phyloP scores from a whole-genome alignment of 108 stramenopile genomes.

The Skeletonema tropicum region DNA sequence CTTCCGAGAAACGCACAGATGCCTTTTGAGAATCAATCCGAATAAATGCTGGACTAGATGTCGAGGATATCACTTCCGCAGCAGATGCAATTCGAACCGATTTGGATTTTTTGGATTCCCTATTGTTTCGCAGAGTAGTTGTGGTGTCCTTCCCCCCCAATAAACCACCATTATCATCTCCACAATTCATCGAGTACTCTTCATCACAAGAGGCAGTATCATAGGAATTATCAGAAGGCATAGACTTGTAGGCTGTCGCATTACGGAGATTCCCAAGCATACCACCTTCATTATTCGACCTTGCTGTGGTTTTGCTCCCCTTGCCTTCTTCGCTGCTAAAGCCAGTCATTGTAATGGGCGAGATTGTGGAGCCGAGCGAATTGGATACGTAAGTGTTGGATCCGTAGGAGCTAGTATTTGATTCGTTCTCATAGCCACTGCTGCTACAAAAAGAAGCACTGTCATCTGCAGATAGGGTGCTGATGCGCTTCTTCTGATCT shows the following conservation, averaged over 20 bases:
- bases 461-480: slow-evolving; percentile 3
- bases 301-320: not conserved
- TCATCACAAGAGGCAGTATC: slow-evolving; percentile 17
- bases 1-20: slow-evolving; percentile 4
- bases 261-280: slow-evolving; percentile 20
- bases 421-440: slow-evolving; percentile 38
- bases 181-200: slow-evolving; percentile 21
- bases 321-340: slow-evolving; percentile 8
- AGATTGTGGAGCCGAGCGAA: slow-evolving; percentile 12
- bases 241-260: slow-evolving; percentile 1
- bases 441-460: slow-evolving; percentile 18
- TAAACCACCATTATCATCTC: not conserved
- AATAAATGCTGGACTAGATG: not conserved
- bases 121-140: not conserved
- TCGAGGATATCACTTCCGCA: slow-evolving; percentile 1
- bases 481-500: not conserved
- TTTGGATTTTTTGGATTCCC: not conserved
- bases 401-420: slow-evolving; percentile 31
- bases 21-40: not conserved
- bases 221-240: not conserved
- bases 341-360: slow-evolving; percentile 35
- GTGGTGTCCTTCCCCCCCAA: slow-evolving; percentile 1
- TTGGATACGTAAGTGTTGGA: slow-evolving; percentile 7
- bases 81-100: slow-evolving; percentile 5
- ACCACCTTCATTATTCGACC: slow-evolving; percentile 10